A percentile compares a stretch with the other conserved stretches of the same genome.
phyloP scores from a whole-genome alignment of 169 alveolate genomes.

The Eimeria maxima region DNA sequence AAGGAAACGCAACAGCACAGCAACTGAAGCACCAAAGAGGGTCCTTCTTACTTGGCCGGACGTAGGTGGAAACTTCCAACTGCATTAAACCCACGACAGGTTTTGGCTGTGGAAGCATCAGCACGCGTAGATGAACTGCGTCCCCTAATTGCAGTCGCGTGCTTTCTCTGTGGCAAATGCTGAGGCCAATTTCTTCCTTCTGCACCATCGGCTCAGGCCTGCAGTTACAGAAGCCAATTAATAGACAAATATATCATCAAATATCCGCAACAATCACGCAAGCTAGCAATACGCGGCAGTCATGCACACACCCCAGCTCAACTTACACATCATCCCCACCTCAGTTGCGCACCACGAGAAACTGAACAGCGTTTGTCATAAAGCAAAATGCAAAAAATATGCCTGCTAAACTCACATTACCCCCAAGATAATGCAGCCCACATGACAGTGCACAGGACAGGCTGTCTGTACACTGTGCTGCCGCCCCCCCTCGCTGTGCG shows the following conservation, averaged over 20 bases:
- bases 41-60: constrained; percentile 69
- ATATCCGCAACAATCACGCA: too few species aligned
- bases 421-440: constrained; percentile 47
- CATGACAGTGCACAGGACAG: constrained; percentile 50
- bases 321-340: neutral
- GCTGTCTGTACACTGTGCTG: neutral
- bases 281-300: too few species aligned
- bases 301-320: neutral
- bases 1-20: neutral
- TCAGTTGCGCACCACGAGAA: too few species aligned
- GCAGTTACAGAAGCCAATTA: neutral
- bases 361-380: too few species aligned
- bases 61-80: constrained; percentile 76
- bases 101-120: neutral
- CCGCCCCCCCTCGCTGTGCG: constrained; percentile 29
- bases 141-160: constrained; percentile 72
- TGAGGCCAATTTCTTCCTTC: constrained; percentile 76
- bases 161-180: constrained; percentile 83
- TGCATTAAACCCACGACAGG: constrained; percentile 46
- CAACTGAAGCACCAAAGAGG: neutral
- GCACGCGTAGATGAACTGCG: constrained; percentile 30
- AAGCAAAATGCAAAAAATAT: too few species aligned
- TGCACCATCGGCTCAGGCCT: constrained; percentile 79
- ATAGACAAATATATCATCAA: too few species aligned
- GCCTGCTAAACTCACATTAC: neutral